Evolutionary conservation across 2,329 filamentous ascomycete genomes (phyloP), one percentile per base, ranked within the genome.

Genomic region (Trichoderma atroviride): DNA sequence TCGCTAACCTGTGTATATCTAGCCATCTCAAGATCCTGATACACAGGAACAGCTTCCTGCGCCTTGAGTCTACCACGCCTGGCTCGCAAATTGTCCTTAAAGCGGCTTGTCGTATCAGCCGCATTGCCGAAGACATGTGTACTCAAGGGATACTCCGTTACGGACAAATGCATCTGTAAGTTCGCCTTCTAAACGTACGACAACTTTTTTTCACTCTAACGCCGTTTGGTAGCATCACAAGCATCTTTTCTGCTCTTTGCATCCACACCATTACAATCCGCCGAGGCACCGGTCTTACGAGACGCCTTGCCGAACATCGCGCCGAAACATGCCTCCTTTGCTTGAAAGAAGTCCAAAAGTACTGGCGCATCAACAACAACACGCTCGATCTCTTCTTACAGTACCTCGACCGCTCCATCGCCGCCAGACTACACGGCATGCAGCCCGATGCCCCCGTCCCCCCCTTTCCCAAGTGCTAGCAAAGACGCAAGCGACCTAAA

Each of bases 331-430:
- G 79, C 47, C 77, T 81, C 2, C 72, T 81, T 3, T 78, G 78
- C 4, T 74, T 81, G 1, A 77, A 80, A 52, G 79, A 80, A 70
- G 75, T 81, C 0, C 78, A 80, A 31, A 79, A 80, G n/a, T 81
- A 80, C 71, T 81, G 79, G 79, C 74, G 77, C 22, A 79, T 81
- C 70, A 81, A 81, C 74, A 81, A 79, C 71, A 79, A 79, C 40
- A 73, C 80, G 0, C 74, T 81, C 6, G 79, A 81, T 29, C 70
- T 81, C 6, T 81, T 81, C 33, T 72, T 81, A 0, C 78, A 78
- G 29, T 81, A 80, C 4, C 76, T 80, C 6, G 79, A 81, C 66
- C 76, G 77, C 14, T 79, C 79, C 3, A 80, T 80, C 35, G 78
- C 78, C 7, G 77, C 76, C n/a, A 74, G 78, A 22, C 73, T 81